A percentile compares a stretch with the other conserved stretches of the same genome.
These are phyloP conservation scores for Bolboschoenus planiculmis DNA, from an alignment of 176 grass and related monocot genomes.

Conservation along the genomic window DNA sequence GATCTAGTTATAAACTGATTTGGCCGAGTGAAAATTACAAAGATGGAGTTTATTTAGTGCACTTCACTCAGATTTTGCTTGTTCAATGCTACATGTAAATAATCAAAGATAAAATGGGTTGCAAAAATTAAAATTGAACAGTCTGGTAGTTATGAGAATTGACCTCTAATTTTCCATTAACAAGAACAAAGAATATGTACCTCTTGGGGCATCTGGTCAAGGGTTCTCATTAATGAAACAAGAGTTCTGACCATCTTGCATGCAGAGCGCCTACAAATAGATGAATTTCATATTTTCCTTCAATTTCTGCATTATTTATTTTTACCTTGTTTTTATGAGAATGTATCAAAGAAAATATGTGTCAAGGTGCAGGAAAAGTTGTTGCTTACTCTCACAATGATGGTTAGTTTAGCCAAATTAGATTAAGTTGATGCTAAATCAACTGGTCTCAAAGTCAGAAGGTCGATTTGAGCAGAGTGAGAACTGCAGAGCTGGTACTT, in stretches of 20 bases:
- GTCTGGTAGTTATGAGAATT: background rate
- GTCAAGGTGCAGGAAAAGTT: background rate
- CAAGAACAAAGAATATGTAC: constrained; percentile 26
- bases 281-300: background rate
- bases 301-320: background rate
- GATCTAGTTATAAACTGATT: background rate
- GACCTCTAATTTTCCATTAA: background rate
- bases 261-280: constrained; percentile 64
- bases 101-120: background rate
- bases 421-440: background rate
- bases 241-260: constrained; percentile 97
- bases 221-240: constrained; percentile 96
- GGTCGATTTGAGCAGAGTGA: background rate
- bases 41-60: background rate
- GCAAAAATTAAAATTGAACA: background rate
- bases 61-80: background rate
- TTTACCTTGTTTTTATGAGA: background rate
- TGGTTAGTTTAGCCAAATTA: background rate
- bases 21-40: background rate
- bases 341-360: background rate
- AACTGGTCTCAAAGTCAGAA: background rate
- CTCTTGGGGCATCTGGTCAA: constrained; percentile 95
- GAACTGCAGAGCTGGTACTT: background rate
- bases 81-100: background rate
- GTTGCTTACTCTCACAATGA: background rate